These are phyloP conservation scores for Coniochaeta sp. DNA, from an alignment of 2,329 filamentous ascomycete species.

Conservation along the genomic window DNA sequence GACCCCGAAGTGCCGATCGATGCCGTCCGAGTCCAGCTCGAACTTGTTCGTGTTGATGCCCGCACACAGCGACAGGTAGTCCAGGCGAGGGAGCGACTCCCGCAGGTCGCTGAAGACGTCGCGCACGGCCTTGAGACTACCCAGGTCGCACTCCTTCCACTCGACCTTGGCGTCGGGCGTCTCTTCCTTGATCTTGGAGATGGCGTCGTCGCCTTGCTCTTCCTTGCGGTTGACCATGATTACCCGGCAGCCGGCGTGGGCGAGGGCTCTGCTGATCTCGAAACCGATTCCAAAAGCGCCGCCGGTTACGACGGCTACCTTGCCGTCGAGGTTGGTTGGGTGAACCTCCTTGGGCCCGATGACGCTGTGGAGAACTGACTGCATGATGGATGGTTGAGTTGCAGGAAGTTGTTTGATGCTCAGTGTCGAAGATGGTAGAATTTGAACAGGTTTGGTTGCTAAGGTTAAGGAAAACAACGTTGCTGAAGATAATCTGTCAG, in stretches of 20 bases:
- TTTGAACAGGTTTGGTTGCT: neutral
- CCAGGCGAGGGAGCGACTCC: slow-evolving; percentile 26
- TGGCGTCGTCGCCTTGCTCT: slow-evolving; percentile 21
- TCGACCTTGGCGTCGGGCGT: slow-evolving; percentile 23
- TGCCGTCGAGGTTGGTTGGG: slow-evolving; percentile 24
- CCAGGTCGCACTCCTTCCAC: slow-evolving; percentile 33
- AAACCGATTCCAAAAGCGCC: slow-evolving; percentile 30
- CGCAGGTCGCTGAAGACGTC: slow-evolving; percentile 27
- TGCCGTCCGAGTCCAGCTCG: slow-evolving; percentile 26
- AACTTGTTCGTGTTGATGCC: slow-evolving; percentile 35
- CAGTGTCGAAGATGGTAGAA: neutral
- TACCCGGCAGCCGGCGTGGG: slow-evolving; percentile 23
- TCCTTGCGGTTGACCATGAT: slow-evolving; percentile 27
- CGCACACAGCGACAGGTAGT: slow-evolving; percentile 33
- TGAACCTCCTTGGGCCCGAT: slow-evolving; percentile 26
- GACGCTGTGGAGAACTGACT: slow-evolving; percentile 26
- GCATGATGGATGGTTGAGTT: slow-evolving; percentile 20
- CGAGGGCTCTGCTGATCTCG: slow-evolving; percentile 25
- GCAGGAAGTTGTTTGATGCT: neutral
- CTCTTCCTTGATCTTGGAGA: slow-evolving; percentile 19
- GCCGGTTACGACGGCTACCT: slow-evolving; percentile 28
- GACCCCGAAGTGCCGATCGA: slow-evolving; percentile 35
- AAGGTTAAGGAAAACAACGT: neutral
- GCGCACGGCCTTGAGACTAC: slow-evolving; percentile 26
- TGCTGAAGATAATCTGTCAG: neutral